These are phyloP conservation scores for Orbilia brochopaga DNA, from an alignment of 2,329 filamentous ascomycete genomes.

Conservation along the genomic window DNA sequence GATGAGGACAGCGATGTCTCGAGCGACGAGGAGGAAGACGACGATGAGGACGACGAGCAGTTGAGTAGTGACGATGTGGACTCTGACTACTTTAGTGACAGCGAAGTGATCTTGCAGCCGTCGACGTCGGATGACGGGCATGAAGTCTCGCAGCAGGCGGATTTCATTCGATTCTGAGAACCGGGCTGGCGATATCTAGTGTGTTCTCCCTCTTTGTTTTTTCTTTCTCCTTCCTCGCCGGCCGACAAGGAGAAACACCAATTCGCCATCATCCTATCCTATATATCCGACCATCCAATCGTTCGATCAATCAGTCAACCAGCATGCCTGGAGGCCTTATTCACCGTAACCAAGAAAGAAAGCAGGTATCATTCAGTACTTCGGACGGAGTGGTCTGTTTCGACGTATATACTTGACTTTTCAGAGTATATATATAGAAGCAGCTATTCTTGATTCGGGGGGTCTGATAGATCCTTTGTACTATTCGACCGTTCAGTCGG, in stretches of 20 bases:
- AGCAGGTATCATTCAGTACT: slow-evolving; percentile 22
- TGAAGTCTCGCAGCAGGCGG: slow-evolving; percentile 64
- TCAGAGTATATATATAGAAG: slow-evolving; percentile 44
- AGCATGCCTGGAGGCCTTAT: neutral
- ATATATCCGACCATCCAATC: neutral
- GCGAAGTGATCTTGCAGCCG: slow-evolving; percentile 60
- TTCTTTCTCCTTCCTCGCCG: slow-evolving; percentile 26
- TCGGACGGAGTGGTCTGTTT: slow-evolving; percentile 22
- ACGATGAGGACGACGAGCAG: slow-evolving; percentile 65
- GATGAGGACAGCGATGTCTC: slow-evolving; percentile 56
- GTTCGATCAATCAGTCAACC: slow-evolving; percentile 7
- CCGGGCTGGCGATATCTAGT: neutral
- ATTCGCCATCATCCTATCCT: too few species aligned
- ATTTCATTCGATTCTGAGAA: slow-evolving; percentile 62
- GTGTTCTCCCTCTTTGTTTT: slow-evolving; percentile 5
- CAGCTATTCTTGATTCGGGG: slow-evolving; percentile 50
- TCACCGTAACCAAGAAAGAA: slow-evolving; percentile 15
- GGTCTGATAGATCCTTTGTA: slow-evolving; percentile 40
- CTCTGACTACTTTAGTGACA: slow-evolving; percentile 66
- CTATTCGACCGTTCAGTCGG: slow-evolving; percentile 6
- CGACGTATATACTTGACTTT: slow-evolving; percentile 12
- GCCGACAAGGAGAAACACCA: slow-evolving; percentile 20
- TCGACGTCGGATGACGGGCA: slow-evolving; percentile 57
- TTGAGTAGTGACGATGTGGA: slow-evolving; percentile 79
- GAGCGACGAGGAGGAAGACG: slow-evolving; percentile 66